These are phyloP conservation scores for Suhomyces maxii DNA, from an alignment of 1,139 yeast species.

Conservation along the genomic window DNA sequence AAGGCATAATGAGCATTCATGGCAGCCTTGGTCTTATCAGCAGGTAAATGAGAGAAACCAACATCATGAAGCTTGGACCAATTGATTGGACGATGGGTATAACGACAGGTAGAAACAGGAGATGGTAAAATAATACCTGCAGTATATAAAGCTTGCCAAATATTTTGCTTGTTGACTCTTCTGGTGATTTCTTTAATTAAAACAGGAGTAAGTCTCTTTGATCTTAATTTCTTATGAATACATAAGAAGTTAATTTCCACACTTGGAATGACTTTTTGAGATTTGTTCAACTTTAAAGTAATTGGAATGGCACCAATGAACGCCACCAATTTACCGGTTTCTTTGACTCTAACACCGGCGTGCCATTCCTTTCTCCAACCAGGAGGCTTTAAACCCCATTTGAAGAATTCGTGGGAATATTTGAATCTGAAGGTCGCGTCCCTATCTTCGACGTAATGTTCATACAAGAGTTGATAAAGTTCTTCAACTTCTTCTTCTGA, in stretches of 20 bases:
- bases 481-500: slow-evolving; percentile 61
- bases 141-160: slow-evolving; percentile 97
- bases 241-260: slow-evolving; percentile 94
- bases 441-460: slow-evolving; percentile 91
- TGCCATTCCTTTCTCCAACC: slow-evolving; percentile 92
- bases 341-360: slow-evolving; percentile 86
- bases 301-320: slow-evolving; percentile 92
- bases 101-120: slow-evolving; percentile 88
- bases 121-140: slow-evolving; percentile 91
- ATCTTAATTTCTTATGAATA: slow-evolving; percentile 88
- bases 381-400: slow-evolving; percentile 94
- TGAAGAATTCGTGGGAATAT: slow-evolving; percentile 77
- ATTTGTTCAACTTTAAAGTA: slow-evolving; percentile 58
- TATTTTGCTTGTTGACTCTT: slow-evolving; percentile 76
- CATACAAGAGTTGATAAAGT: slow-evolving; percentile 76
- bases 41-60: slow-evolving; percentile 81
- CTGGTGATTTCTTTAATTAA: slow-evolving; percentile 92
- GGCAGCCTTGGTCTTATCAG: slow-evolving; percentile 70
- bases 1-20: slow-evolving; percentile 81
- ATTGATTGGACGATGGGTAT: slow-evolving; percentile 90
- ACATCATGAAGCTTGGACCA: slow-evolving; percentile 90
- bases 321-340: slow-evolving; percentile 76
- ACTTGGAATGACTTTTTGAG: slow-evolving; percentile 51
- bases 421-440: slow-evolving; percentile 92
- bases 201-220: slow-evolving; percentile 93